A percentile compares a stretch with the other conserved stretches of the same genome.
Evolutionary conservation across 306 rosid species (phyloP).

Genomic region (Glycine latifolia): DNA sequence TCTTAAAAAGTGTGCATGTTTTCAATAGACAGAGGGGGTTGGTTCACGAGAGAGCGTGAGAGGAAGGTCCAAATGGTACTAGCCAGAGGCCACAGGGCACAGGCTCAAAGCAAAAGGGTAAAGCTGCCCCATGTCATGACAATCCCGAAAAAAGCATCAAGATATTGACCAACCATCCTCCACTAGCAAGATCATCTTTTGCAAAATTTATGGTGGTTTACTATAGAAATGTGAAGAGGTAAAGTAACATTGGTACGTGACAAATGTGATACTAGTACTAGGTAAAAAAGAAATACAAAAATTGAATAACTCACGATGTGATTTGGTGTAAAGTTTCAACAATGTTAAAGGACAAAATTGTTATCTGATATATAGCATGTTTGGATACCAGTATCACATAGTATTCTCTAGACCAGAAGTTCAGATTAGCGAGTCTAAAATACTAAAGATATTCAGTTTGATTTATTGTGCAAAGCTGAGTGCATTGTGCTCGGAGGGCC

Average conservation of each 20-base stretch:
- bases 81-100: not conserved
- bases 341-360: constrained; percentile 47
- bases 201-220: constrained; percentile 11
- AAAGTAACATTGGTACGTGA: constrained; percentile 40
- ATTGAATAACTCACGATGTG: constrained; percentile 38
- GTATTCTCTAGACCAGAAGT: constrained; percentile 33
- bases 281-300: not conserved
- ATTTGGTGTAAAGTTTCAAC: constrained; percentile 36
- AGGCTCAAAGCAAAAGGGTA: constrained; percentile 49
- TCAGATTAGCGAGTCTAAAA: constrained; percentile 29
- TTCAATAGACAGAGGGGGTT: constrained; percentile 31
- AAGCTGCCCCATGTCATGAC: constrained; percentile 49
- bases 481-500: constrained; percentile 14
- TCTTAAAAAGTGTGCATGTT: constrained; percentile 47
- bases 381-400: not conserved
- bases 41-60: constrained; percentile 51
- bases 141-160: constrained; percentile 51
- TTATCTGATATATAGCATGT: not conserved
- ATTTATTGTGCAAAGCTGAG: constrained; percentile 25
- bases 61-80: constrained; percentile 33
- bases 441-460: not conserved
- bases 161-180: constrained; percentile 48
- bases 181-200: constrained; percentile 19
- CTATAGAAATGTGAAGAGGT: constrained; percentile 2
- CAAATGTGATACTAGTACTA: constrained; percentile 40